Evolutionary conservation across 768 basidiomycete genomes (phyloP).

Genomic region (Lyophyllum semitale): DNA sequence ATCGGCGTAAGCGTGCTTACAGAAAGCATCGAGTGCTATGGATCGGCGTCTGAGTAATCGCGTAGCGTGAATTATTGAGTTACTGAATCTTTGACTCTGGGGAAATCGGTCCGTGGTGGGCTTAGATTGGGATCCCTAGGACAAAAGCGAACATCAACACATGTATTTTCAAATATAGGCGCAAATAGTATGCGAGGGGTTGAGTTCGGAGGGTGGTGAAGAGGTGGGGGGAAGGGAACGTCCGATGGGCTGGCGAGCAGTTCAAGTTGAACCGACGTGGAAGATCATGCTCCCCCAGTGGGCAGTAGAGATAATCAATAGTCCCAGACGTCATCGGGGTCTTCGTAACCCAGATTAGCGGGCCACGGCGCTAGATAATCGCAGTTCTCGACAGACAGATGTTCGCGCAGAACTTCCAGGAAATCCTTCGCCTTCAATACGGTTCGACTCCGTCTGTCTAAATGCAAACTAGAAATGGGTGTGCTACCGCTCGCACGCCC

Average conservation of each 20-base stretch:
- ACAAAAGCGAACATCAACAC: neutral
- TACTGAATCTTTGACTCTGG: too few relatives aligned
- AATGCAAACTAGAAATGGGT: conserved; percentile 23
- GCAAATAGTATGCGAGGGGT: neutral
- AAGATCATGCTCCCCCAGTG: neutral
- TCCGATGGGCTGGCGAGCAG: neutral
- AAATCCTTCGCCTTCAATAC: conserved; percentile 30
- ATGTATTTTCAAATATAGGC: neutral
- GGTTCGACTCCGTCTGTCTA: conserved; percentile 40
- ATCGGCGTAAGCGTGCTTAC: too few relatives aligned
- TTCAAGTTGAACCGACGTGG: neutral
- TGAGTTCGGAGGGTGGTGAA: too few relatives aligned
- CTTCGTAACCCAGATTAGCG: conserved; percentile 36
- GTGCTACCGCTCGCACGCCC: conserved; percentile 19
- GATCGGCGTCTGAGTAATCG: too few relatives aligned
- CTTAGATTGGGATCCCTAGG: neutral
- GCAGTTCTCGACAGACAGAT: conserved; percentile 30
- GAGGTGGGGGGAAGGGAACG: too few relatives aligned
- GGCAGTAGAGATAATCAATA: neutral
- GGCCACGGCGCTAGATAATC: conserved; percentile 35
- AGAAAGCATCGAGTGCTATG: too few relatives aligned
- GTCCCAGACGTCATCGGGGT: conserved; percentile 31
- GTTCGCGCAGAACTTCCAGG: conserved; percentile 28
- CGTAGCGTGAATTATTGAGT: too few relatives aligned
- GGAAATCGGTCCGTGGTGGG: neutral